Evolutionary conservation across 2,329 filamentous ascomycete species (phyloP).

Genomic region (Calycina herbarum): DNA sequence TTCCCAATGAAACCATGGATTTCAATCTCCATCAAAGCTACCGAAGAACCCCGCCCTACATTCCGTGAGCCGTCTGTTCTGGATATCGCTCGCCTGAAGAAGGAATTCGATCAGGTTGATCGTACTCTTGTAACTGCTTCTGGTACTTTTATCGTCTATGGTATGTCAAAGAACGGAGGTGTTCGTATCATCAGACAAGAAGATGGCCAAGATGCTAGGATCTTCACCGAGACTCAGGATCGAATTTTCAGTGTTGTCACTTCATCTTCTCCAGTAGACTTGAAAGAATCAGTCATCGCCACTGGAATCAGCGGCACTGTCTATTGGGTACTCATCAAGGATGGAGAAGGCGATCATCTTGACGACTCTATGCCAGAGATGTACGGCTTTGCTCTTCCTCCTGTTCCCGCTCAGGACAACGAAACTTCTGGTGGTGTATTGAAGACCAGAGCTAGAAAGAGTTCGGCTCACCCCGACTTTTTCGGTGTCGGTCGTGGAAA

Average conservation of each 20-base stretch:
- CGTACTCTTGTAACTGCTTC: conserved; percentile 89
- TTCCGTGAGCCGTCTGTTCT: conserved; percentile 81
- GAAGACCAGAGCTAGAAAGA: conserved; percentile 92
- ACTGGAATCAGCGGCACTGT: conserved; percentile 94
- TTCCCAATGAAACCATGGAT: conserved; percentile 98
- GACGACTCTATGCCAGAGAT: conserved; percentile 78
- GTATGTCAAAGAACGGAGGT: conserved; percentile 88
- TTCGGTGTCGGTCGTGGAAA: conserved; percentile 96
- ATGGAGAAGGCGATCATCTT: conserved; percentile 75
- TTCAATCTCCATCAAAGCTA: conserved; percentile 72
- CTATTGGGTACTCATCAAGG: conserved; percentile 87
- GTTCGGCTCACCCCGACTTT: conserved; percentile 84
- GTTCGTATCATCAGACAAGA: conserved; percentile 93
- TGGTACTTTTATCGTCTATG: conserved; percentile 89
- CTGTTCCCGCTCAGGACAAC: conserved; percentile 80
- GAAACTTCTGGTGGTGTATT: conserved; percentile 89
- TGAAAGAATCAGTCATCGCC: conserved; percentile 80
- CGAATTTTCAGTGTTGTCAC: conserved; percentile 93
- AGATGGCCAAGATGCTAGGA: conserved; percentile 85
- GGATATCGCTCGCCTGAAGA: conserved; percentile 92
- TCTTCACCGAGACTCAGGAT: conserved; percentile 89
- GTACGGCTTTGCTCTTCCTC: conserved; percentile 85
- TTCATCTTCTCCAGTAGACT: conserved; percentile 64
- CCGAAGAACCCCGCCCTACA: conserved; percentile 55
- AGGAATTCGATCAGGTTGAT: conserved; percentile 97